A percentile compares a stretch with the other conserved stretches of the same genome.
Evolutionary conservation across 352 stramenopile genomes (phyloP).

Genomic region (Globisporangium nagaii): DNA sequence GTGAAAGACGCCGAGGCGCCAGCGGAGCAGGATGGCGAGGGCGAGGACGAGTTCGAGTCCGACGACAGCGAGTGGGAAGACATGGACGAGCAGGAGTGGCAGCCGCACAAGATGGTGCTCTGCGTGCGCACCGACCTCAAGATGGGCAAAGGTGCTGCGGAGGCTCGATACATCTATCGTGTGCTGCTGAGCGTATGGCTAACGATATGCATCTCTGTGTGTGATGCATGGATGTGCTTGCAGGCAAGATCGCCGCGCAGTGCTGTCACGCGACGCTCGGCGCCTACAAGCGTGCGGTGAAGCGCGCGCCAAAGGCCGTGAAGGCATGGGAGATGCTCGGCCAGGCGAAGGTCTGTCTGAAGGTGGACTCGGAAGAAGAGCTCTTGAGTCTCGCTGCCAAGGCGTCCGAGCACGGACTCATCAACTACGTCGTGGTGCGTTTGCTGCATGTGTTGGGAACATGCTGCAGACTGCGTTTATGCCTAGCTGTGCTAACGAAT

Average conservation of each 20-base stretch:
- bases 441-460: background rate
- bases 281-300: slow-evolving; percentile 91
- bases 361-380: slow-evolving; percentile 82
- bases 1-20: background rate
- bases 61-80: slow-evolving; percentile 64
- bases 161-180: slow-evolving; percentile 31
- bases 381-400: slow-evolving; percentile 64
- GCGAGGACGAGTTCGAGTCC: slow-evolving; percentile 22
- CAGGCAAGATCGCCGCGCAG: slow-evolving; percentile 83
- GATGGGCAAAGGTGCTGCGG: slow-evolving; percentile 94
- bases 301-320: slow-evolving; percentile 64
- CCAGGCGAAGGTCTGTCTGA: slow-evolving; percentile 83
- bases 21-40: slow-evolving; percentile 8
- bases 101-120: slow-evolving; percentile 92
- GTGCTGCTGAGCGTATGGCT: too few species aligned
- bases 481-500: background rate
- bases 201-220: too few species aligned
- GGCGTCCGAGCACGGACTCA: slow-evolving; percentile 51
- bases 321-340: slow-evolving; percentile 77
- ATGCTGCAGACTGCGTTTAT: background rate
- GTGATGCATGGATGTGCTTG: background rate
- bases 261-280: slow-evolving; percentile 91
- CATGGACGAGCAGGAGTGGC: slow-evolving; percentile 44
- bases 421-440: slow-evolving; percentile 79
- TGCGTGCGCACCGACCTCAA: slow-evolving; percentile 93